Conservation (phyloP, 2,329 filamentous ascomycete species). For the Verticillium nubilum region DNA sequence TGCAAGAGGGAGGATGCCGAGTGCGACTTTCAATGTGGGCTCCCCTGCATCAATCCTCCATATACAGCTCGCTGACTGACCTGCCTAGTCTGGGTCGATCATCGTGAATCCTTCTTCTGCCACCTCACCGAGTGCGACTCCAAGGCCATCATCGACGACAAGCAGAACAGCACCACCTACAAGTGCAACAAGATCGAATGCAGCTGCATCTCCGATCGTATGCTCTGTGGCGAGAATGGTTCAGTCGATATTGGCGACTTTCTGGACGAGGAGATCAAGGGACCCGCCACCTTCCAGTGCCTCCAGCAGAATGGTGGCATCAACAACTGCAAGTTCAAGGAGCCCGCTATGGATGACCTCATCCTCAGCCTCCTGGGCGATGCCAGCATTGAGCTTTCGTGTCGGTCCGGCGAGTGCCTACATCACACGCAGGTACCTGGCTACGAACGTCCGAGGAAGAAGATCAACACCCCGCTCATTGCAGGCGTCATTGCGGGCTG, state of each 20-base stretch:
- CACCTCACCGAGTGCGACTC: constrained; percentile 77
- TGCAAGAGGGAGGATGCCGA: constrained; percentile 65
- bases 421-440: constrained; percentile 91
- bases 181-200: constrained; percentile 80
- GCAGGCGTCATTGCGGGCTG: constrained; percentile 85
- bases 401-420: constrained; percentile 84
- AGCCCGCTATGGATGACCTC: constrained; percentile 87
- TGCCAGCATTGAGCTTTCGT: constrained; percentile 77
- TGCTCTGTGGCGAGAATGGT: constrained; percentile 88
- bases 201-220: constrained; percentile 81
- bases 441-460: constrained; percentile 81
- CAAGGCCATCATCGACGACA: constrained; percentile 59
- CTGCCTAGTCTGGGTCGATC: constrained; percentile 83
- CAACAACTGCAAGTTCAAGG: constrained; percentile 75
- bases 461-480: constrained; percentile 95
- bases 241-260: constrained; percentile 93
- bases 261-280: constrained; percentile 73
- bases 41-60: background rate
- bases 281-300: constrained; percentile 80
- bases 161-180: constrained; percentile 78
- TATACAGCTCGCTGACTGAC: background rate
- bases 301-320: constrained; percentile 56
- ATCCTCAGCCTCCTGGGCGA: constrained; percentile 90
- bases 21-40: constrained; percentile 91
- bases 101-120: constrained; percentile 94